Evolutionary conservation across 148 eudicot genomes (phyloP), one percentile per base, ranked within the genome.

Genomic region (Heliamphora exappendiculata): DNA sequence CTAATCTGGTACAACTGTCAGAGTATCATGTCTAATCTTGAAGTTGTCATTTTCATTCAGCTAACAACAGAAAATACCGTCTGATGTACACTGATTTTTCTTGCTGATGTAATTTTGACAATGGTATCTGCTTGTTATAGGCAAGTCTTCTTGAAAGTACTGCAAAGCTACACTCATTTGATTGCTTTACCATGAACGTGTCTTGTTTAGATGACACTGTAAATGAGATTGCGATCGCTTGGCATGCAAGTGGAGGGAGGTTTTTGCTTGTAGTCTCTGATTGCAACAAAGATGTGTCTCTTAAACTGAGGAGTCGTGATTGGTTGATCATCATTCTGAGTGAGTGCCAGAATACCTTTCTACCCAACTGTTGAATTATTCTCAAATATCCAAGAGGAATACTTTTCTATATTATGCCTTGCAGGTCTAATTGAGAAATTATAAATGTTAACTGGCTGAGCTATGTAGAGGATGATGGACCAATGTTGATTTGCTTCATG

Each of bases 321-420:
- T 86, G 88, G 85, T 67, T 83, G 70, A 70, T 82, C 64, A 55
- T 81, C 62, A 47, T 91, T 62, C 80, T 87, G 49, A 82, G 98
- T 94, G 80, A 88, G 96, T 81, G 66, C 45, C 33, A 45, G 66
- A 20, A 51, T 26, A 76, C 31, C 57, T 49, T 70, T 22, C 41
- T 26, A 26, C 41, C 50, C 22, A 41, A 36, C 31, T 66, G 65
- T 8, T 26, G 11, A 16, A 44, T 2, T 14, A 5, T 42, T 58
- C 20, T 19, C 44, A 34, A 17, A 44, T 22, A 14, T 17, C 37
- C 55, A 53, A 12, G 0, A 49, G 5, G 31, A 22, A 31, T 39
- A 26, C 16, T 57, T 37, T 0, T 44, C 28, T 2, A 67, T 5
- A 20, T 7, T 57, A 54, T 34, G 47, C 63, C 42, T 70, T 49